Base-by-base conservation (phyloP, 192 early-diverging fungal species). In the Cladochytrium replicatum region DNA sequence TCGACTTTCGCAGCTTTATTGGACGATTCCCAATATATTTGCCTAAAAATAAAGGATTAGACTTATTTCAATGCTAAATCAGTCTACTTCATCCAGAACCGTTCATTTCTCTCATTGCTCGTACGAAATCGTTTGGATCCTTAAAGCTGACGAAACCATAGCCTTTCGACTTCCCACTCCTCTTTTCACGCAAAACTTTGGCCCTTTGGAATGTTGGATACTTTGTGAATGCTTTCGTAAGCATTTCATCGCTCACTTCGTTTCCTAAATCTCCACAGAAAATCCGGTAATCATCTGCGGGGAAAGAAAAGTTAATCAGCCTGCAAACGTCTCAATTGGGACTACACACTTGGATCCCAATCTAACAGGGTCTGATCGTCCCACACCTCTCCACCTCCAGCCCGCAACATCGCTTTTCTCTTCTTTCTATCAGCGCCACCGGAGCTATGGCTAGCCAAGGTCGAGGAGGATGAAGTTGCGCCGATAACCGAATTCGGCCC, bases 21-120 rank as follows among this genome's bases (percentile, higher is more conserved):
- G 93, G 93, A 37, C 91, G 64, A 52, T 87, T 91, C 25, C 93
- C 93, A 3, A 97, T 84, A 60, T 94, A 97, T 67, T 97, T 96
- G 34, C 84, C 85, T 87, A 60, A 57, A 3, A 8, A 17, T 3
- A 24, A 3, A 32, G 29, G 39, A 29, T 25, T 32, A 54, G n/a
- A 38, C 43, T 57, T 68, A 81, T 15, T 6, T 4, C 9, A 26
- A 32, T 8, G 21, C 25, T 3, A 24, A 3, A 32, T 28, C 39
- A 29, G 26, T 32, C 48, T 15, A 38, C 43, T 57, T 68, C n/a
- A n/a, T n/a, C n/a, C n/a, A n/a, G n/a, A n/a, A 81, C 91, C 91
- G 61, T 97, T 86, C 82, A 94, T 92, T 69, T 97, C 91, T 44
- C 75, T 83, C 87, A 88, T 85, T 3, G 93, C 93, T 25, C 77